Conservation (phyloP, 805 yeast genomes). For the Schwanniomyces pseudopolymorphus region DNA sequence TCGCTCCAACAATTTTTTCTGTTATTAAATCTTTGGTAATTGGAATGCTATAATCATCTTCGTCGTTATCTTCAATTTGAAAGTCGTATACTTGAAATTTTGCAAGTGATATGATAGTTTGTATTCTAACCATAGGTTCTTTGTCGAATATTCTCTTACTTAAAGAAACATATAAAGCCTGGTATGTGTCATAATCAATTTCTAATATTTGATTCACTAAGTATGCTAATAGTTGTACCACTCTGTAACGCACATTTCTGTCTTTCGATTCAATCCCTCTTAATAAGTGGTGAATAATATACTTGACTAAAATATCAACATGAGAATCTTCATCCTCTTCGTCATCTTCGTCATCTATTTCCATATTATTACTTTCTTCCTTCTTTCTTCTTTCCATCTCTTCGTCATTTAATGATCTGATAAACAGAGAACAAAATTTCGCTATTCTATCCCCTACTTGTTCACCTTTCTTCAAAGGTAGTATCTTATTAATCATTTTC, state of each 20-base stretch:
- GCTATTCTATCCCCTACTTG: conserved; percentile 73
- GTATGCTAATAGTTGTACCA: conserved; percentile 71
- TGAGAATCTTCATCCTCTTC: conserved; percentile 38
- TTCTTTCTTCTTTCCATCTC: conserved; percentile 26
- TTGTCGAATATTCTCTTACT: conserved; percentile 67
- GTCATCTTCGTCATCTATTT: conserved; percentile 13
- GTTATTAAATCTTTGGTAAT: conserved; percentile 7
- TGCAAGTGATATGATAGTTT: conserved; percentile 77
- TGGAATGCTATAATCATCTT: conserved; percentile 34
- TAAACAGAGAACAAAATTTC: conserved; percentile 61
- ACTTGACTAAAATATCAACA: conserved; percentile 56
- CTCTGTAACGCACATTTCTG: conserved; percentile 75
- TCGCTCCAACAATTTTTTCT: conserved; percentile 38
- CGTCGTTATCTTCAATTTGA: conserved; percentile 37
- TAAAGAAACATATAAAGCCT: conserved; percentile 58
- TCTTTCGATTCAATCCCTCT: conserved; percentile 78
- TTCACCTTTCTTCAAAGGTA: conserved; percentile 70
- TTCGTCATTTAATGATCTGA: conserved; percentile 46
- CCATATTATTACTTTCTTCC: conserved; percentile 15
- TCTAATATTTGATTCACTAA: conserved; percentile 72
- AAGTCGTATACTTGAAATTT: conserved; percentile 58
- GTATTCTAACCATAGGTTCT: conserved; percentile 77
- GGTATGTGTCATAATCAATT: conserved; percentile 70
- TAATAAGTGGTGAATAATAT: conserved; percentile 63
- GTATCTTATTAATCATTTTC: conserved; percentile 58